Conservation (phyloP, 495 filamentous ascomycete genomes). For the Usnea hakonensis region DNA sequence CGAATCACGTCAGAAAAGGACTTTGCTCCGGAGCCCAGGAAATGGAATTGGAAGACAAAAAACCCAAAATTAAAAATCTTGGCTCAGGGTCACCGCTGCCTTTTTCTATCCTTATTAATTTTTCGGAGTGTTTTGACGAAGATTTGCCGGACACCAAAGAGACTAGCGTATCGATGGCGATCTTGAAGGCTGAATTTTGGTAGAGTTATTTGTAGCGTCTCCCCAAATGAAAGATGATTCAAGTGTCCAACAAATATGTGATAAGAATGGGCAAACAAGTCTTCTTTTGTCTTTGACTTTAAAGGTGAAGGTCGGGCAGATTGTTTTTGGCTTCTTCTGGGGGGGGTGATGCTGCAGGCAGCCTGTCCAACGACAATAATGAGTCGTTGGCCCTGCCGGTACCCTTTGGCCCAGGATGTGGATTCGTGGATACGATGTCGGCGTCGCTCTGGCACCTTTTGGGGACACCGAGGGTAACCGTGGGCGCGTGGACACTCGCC, state of each 20-base stretch:
- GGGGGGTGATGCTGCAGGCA: background rate
- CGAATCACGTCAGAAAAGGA: conserved; percentile 1
- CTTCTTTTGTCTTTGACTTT: background rate
- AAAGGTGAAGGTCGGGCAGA: background rate
- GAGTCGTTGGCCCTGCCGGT: background rate
- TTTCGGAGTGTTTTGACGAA: background rate
- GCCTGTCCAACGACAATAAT: background rate
- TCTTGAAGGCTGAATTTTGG: conserved; percentile 6
- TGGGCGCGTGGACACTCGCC: background rate
- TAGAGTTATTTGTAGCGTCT: background rate
- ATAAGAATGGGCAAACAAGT: background rate
- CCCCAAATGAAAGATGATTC: background rate
- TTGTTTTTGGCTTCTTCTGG: background rate
- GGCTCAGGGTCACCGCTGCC: background rate
- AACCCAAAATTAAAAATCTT: background rate
- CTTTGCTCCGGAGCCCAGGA: background rate
- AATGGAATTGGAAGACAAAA: no score
- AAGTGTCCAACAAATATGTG: background rate
- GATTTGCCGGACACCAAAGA: conserved; percentile 7
- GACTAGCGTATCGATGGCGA: background rate
- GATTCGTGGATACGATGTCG: background rate
- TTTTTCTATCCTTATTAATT: no score
- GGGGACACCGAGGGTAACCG: background rate
- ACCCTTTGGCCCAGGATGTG: background rate
- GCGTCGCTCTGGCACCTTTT: background rate